phyloP scores from a whole-genome alignment of 345 rosid species.

The Citrus sinensis region DVS_A1.0 CM039162.1:22184501-22185000 shows the following conservation, averaged over 20 bases:
- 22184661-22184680: too few relatives aligned
- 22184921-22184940: slow-evolving; percentile 1
- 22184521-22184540: background rate
- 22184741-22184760: background rate
- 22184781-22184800: background rate
- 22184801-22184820: background rate
- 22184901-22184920: background rate
- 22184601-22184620: background rate
- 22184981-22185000: slow-evolving; percentile 41
- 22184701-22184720: background rate
- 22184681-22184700: too few relatives aligned
- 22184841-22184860: background rate
- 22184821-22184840: background rate
- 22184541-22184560: background rate
- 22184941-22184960: slow-evolving; percentile 53
- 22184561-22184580: background rate
- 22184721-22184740: background rate
- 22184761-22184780: background rate
- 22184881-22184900: background rate
- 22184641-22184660: background rate
- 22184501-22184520: background rate
- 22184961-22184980: slow-evolving; percentile 80
- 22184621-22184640: background rate
- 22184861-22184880: background rate
- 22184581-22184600: background rate